Evolutionary conservation across 2,329 filamentous ascomycete species (phyloP), one percentile per base, ranked within the genome.

Genomic region (Aureobasidium leucospermi): DNA sequence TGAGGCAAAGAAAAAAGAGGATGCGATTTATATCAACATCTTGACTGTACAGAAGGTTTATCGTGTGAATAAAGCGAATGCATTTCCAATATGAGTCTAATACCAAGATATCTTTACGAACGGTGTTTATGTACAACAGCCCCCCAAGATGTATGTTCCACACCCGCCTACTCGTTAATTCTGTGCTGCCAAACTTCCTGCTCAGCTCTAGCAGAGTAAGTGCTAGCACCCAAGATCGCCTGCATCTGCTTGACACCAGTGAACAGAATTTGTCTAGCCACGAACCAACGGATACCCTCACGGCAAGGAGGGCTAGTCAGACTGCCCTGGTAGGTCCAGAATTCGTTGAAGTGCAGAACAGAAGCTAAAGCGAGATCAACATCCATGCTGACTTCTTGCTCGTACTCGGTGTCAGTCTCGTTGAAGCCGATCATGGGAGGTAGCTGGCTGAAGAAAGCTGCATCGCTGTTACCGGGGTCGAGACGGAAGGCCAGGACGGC

Each of bases 271-370:
- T 74, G 70, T 58, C 71, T 68, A 9, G 73, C 73, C 9, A 78
- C 66, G 58, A 76, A 80, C 73, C 75, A 81, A 38, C 76, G 65
- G 31, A 77, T 70, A 3, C 75, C 78, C 66, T 78, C 79, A 34
- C 67, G 71, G 68, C 71, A 81, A 60, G 71, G 80, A 60, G 73
- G 80, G 55, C 71, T 75, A 2, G 78, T 80, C 67, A 79, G 64
- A 58, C 73, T 76, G 6, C 78, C 77, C 60, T 72, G 67, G 64
- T 80, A 80, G 1, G 77, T 79, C 76, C 76, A 80, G 61, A 77
- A 79, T 56, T 77, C 74, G 29, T 70, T 68, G 63, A 79, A 76
- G 10, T 68, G 64, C 3, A 70, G 64, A 0, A 75, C 76, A 41
- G 72, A 71, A 3, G 69, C 62, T 6, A 79, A 52, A 0, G 73